Percentiles rank a stretch among this genome's conserved stretches.
Conservation (phyloP, 345 rosid species). For the Acer negundo region DNA sequence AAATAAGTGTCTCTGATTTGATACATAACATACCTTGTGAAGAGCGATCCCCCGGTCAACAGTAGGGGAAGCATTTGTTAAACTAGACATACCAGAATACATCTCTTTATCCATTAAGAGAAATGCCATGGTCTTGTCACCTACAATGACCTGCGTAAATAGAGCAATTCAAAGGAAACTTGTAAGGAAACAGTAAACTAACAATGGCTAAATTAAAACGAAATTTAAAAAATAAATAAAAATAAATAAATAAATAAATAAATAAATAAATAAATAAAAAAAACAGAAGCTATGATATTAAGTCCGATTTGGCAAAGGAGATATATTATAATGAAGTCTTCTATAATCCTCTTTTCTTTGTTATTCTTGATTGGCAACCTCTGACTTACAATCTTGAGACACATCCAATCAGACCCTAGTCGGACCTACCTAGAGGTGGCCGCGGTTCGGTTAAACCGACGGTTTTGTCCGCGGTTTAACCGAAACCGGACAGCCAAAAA, state of each 20-base stretch:
- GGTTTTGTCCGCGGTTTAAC: too few species aligned
- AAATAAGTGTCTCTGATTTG: slow-evolving; percentile 4
- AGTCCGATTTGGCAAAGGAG: background rate
- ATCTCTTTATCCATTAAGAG: slow-evolving; percentile 73
- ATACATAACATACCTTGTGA: slow-evolving; percentile 54
- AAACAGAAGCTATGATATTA: background rate
- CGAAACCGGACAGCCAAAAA: too few species aligned
- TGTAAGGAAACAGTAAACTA: background rate
- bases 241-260: too few species aligned
- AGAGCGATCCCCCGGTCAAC: slow-evolving; percentile 73
- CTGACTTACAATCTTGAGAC: background rate
- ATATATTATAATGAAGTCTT: slow-evolving; percentile 10
- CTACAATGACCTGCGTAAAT: slow-evolving; percentile 65
- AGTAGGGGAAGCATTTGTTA: slow-evolving; percentile 53
- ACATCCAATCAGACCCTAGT: background rate
- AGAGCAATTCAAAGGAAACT: slow-evolving; percentile 22
- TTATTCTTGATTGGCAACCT: background rate
- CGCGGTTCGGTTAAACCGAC: too few species aligned
- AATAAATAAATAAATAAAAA: too few species aligned
- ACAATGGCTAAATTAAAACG: slow-evolving; percentile 1
- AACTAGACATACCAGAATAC: slow-evolving; percentile 75
- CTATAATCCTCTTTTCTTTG: background rate
- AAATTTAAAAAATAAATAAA: too few species aligned
- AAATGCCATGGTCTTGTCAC: slow-evolving; percentile 78
- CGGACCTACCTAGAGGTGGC: background rate